Conservation (phyloP, 805 yeast species). For the Metschnikowia shivogae region DNA sequence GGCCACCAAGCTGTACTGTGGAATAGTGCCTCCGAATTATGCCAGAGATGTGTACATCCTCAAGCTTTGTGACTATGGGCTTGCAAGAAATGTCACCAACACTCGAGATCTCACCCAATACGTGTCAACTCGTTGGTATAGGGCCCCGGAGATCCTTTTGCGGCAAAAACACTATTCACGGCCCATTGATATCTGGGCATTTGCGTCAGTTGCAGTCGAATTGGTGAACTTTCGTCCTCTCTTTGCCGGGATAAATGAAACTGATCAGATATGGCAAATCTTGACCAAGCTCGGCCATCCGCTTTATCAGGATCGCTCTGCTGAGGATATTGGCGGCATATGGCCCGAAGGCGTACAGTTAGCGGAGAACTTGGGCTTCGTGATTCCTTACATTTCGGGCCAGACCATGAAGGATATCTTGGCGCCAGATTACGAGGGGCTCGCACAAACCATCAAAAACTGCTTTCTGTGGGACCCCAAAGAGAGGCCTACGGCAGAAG, state of each 20-base stretch:
- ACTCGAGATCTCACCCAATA: conserved; percentile 63
- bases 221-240: conserved; percentile 69
- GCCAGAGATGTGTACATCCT: conserved; percentile 51
- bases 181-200: conserved; percentile 84
- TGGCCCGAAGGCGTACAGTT: conserved; percentile 64
- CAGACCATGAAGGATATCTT: conserved; percentile 21
- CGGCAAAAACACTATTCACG: conserved; percentile 58
- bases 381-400: conserved; percentile 55
- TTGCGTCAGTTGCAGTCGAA: conserved; percentile 75
- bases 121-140: conserved; percentile 82
- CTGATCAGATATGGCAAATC: conserved; percentile 73
- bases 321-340: conserved; percentile 52
- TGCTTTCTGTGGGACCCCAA: conserved; percentile 79
- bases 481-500: conserved; percentile 51
- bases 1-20: conserved; percentile 52
- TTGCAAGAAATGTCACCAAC: conserved; percentile 59
- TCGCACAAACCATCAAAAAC: conserved; percentile 37
- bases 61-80: conserved; percentile 77
- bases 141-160: conserved; percentile 76
- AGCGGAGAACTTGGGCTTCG: conserved; percentile 51
- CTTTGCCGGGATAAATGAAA: conserved; percentile 77
- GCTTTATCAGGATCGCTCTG: conserved; percentile 21
- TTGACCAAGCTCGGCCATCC: conserved; percentile 76
- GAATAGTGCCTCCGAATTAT: conserved; percentile 39
- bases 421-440: conserved; percentile 26